Conservation (phyloP, 1,284 basidiomycete species). For the Leccinum griseonigrum region DNA sequence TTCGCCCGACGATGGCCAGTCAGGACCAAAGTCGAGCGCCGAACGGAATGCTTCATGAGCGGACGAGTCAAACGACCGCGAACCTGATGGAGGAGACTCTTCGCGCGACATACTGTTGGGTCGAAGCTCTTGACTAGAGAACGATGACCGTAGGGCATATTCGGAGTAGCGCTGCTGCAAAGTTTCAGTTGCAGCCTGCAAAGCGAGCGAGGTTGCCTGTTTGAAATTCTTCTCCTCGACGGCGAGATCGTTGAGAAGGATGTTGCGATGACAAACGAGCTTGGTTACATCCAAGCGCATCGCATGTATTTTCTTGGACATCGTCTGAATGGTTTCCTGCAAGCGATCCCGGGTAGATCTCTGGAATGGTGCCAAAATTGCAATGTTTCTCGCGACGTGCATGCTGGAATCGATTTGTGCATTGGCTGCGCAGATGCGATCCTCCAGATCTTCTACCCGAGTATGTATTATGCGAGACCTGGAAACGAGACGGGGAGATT, state of each 20-base stretch:
- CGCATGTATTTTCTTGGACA: constrained; percentile 65
- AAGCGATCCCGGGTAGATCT: constrained; percentile 78
- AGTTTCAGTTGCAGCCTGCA: constrained; percentile 68
- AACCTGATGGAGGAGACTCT: constrained; percentile 25
- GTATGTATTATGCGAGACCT: constrained; percentile 58
- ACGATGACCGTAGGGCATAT: constrained; percentile 35
- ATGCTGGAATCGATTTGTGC: constrained; percentile 69
- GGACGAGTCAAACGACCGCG: constrained; percentile 46
- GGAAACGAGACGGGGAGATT: constrained; percentile 14
- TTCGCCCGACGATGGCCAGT: constrained; percentile 45
- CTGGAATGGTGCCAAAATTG: constrained; percentile 85
- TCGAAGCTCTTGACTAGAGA: constrained; percentile 41
- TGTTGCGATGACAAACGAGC: constrained; percentile 69
- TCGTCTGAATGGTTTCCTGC: constrained; percentile 56
- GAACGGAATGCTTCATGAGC: constrained; percentile 62
- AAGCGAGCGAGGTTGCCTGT: constrained; percentile 64
- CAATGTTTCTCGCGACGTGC: constrained; percentile 79
- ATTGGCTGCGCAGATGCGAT: constrained; percentile 54
- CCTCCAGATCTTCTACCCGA: constrained; percentile 66
- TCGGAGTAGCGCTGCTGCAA: constrained; percentile 46
- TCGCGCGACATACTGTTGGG: constrained; percentile 21
- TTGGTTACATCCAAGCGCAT: constrained; percentile 75
- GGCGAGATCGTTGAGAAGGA: constrained; percentile 71
- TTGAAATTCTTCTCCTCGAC: constrained; percentile 72
- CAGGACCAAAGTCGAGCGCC: constrained; percentile 54